These are phyloP conservation scores for Leccinum rimulosum DNA, from an alignment of 768 basidiomycete species.

Conservation along the genomic window DNA sequence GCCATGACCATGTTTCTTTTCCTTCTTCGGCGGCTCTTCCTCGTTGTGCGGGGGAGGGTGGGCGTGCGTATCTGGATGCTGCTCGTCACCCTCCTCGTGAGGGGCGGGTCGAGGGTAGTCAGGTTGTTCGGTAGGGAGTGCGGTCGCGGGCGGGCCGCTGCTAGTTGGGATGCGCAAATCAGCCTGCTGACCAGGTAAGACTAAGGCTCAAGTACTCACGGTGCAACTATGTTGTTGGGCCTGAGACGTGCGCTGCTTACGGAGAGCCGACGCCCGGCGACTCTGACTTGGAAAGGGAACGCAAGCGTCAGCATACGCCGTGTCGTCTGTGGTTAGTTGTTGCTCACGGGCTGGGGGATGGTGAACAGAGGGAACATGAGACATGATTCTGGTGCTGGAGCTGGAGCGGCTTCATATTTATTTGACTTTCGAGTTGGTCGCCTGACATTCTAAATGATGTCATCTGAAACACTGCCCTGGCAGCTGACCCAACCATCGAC, in stretches of 20 bases:
- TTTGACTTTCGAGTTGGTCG: background rate
- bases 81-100: slow-evolving; percentile 36
- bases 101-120: slow-evolving; percentile 57
- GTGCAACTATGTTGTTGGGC: slow-evolving; percentile 21
- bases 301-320: background rate
- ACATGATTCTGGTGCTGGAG: slow-evolving; percentile 22
- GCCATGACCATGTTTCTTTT: slow-evolving; percentile 42
- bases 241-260: slow-evolving; percentile 38
- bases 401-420: background rate
- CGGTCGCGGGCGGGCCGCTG: background rate
- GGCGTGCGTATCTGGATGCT: background rate
- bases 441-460: background rate
- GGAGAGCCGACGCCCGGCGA: slow-evolving; percentile 53
- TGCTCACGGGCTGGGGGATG: slow-evolving; percentile 51
- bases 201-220: slow-evolving; percentile 23
- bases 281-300: slow-evolving; percentile 29
- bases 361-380: slow-evolving; percentile 30
- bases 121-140: slow-evolving; percentile 19
- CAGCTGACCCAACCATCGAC: no score
- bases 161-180: background rate
- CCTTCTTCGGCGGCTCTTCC: slow-evolving; percentile 47
- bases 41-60: slow-evolving; percentile 39
- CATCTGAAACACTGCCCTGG: background rate
- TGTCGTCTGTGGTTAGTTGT: background rate
- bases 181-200: background rate